These are phyloP conservation scores for Peltaster fructicola DNA, from an alignment of 2,329 filamentous ascomycete species.

Conservation along the genomic window DNA sequence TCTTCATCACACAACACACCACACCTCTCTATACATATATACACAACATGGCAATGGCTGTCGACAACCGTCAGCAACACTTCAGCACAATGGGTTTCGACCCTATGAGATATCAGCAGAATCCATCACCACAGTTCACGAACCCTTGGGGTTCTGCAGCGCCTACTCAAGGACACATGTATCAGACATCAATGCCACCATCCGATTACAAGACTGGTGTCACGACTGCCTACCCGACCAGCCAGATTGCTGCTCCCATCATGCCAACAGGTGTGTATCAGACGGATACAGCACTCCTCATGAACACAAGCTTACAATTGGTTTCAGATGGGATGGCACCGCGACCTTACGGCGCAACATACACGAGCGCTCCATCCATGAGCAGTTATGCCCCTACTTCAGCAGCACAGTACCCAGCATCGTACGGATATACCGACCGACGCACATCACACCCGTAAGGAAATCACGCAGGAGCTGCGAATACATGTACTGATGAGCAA, in stretches of 20 bases:
- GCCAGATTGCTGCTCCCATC: slow-evolving; percentile 54
- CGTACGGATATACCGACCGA: slow-evolving; percentile 39
- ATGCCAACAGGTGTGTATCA: slow-evolving; percentile 52
- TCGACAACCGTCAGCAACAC: slow-evolving; percentile 69
- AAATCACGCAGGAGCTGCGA: slow-evolving; percentile 49
- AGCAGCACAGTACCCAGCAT: slow-evolving; percentile 55
- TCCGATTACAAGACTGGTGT: slow-evolving; percentile 26
- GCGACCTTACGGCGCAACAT: slow-evolving; percentile 53
- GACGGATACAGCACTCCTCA: slow-evolving; percentile 38
- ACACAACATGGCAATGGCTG: slow-evolving; percentile 98
- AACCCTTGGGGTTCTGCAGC: slow-evolving; percentile 65
- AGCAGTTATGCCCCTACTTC: slow-evolving; percentile 53
- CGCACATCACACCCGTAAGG: slow-evolving; percentile 79
- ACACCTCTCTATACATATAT: too few species aligned
- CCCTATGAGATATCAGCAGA: slow-evolving; percentile 53
- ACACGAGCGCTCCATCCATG: slow-evolving; percentile 51
- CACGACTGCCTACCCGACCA: slow-evolving; percentile 42
- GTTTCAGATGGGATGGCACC: slow-evolving; percentile 59
- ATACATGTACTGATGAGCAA: slow-evolving; percentile 30
- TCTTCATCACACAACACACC: too few species aligned
- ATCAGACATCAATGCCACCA: slow-evolving; percentile 46
- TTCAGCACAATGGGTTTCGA: slow-evolving; percentile 69
- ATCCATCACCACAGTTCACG: slow-evolving; percentile 69
- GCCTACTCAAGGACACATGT: slow-evolving; percentile 41
- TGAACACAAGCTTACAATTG: slow-evolving; percentile 47